Percentiles rank a stretch among this genome's conserved stretches.
phyloP scores from a whole-genome alignment of 2,329 filamentous ascomycete genomes.

The Leptographium radiaticola region DNA sequence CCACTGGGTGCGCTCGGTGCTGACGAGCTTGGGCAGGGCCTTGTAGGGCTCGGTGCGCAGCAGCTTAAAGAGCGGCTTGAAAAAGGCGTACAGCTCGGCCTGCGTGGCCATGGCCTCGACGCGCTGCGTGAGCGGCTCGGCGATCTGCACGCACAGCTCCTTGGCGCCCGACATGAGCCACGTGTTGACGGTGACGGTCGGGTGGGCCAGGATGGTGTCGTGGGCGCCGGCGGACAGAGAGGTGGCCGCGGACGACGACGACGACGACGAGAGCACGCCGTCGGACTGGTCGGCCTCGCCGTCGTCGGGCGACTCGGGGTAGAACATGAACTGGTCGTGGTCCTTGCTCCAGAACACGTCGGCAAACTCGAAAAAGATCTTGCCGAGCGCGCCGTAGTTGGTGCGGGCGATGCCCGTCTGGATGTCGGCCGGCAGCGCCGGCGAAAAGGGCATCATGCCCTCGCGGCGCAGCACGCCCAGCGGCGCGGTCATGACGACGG shows the following conservation, averaged over 20 bases:
- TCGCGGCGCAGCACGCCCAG: slow-evolving; percentile 1
- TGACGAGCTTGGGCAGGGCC: slow-evolving; percentile 57
- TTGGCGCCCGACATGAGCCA: slow-evolving; percentile 26
- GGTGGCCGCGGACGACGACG: background rate
- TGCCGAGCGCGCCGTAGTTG: slow-evolving; percentile 2
- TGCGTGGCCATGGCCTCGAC: slow-evolving; percentile 47
- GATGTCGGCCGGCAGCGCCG: background rate
- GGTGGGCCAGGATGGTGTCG: slow-evolving; percentile 1
- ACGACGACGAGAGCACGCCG: background rate
- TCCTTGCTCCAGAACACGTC: slow-evolving; percentile 5
- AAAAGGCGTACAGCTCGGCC: slow-evolving; percentile 49
- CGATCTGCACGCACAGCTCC: slow-evolving; percentile 35
- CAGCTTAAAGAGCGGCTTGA: slow-evolving; percentile 46
- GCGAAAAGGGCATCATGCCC: background rate
- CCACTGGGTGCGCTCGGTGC: slow-evolving; percentile 58
- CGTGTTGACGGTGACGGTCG: slow-evolving; percentile 3
- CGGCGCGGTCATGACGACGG: background rate
- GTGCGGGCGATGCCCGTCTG: background rate
- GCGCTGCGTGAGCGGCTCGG: slow-evolving; percentile 41
- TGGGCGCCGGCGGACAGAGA: background rate
- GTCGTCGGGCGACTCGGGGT: background rate
- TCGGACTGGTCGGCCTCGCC: background rate
- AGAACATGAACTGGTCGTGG: slow-evolving; percentile 4
- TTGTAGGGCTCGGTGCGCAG: slow-evolving; percentile 55
- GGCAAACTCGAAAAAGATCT: slow-evolving; percentile 3